Evolutionary conservation across 192 early-diverging fungal species (phyloP), one percentile per base, ranked within the genome.

Genomic region (Spinellus fusiger): DNA sequence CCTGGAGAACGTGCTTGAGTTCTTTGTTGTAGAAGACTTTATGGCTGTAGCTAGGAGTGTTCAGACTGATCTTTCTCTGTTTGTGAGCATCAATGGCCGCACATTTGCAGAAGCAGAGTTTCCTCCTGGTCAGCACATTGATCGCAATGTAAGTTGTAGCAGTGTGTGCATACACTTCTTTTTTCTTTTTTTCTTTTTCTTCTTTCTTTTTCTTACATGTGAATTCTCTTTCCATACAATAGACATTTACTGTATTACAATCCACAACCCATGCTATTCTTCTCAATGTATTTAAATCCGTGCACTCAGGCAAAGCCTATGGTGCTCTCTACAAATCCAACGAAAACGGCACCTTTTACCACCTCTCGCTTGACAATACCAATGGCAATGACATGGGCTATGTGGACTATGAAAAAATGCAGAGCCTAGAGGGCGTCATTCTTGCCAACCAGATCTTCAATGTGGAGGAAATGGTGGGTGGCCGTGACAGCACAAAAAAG

Each of bases 351-450:
- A 84, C 85, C 8, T 88, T 79, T 70, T 98, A 85, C 74, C 84
- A 86, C 44, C 62, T 80, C 23, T 82, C 86, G 9, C 78, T 97
- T 31, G 73, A 86, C 32, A 77, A 91, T 70, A 92, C 92, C 1
- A 95, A 96, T 71, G 81, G 92, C 44, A 82, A 92, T 61, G 64
- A 61, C 5, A 20, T 53, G 1, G 91, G 90, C 9, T 54, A 77
- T 57, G 94, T 99, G 5, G 97, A 98, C 60, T 88, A 93, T 69
- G 94, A 95, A 71, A 90, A 89, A 57, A 87, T 99, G 44, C 85
- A 86, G 26, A 91, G 94, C 3, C 77, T 98, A 9, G 76, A 84
- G 23, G 93, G 94, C 28, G 81, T 95, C 69, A 78, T 91, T 20
- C 58, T 99, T 8, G 93, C 89, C n/a, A 98, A 98, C 66, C 80